These are phyloP conservation scores for Epichloe elymi DNA, from an alignment of 2,329 filamentous ascomycete genomes.

Conservation along the genomic window DNA sequence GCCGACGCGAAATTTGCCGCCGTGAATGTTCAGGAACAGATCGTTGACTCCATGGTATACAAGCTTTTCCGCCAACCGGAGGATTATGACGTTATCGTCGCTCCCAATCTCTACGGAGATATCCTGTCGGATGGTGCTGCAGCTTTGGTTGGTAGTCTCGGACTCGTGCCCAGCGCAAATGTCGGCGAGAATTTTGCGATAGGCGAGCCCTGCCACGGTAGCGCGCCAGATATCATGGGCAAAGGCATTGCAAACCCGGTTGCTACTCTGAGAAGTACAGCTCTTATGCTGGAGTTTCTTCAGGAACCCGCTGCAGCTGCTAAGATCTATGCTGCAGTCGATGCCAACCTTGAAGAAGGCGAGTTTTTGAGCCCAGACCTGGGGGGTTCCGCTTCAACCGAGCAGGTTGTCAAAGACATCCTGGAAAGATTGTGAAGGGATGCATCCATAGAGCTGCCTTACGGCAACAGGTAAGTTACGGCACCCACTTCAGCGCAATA, in stretches of 20 bases:
- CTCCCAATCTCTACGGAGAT: slow-evolving; percentile 94
- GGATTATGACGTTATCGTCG: slow-evolving; percentile 95
- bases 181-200: slow-evolving; percentile 92
- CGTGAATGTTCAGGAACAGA: slow-evolving; percentile 82
- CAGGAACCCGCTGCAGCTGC: slow-evolving; percentile 77
- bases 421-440: slow-evolving; percentile 57
- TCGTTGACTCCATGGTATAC: slow-evolving; percentile 98
- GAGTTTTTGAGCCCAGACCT: slow-evolving; percentile 77
- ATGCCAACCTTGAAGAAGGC: slow-evolving; percentile 76
- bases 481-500: too few species aligned
- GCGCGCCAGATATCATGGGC: slow-evolving; percentile 90
- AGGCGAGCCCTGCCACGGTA: slow-evolving; percentile 94
- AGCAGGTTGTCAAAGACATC: slow-evolving; percentile 79
- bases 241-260: slow-evolving; percentile 91
- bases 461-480: neutral
- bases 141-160: slow-evolving; percentile 80
- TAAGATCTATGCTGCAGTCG: slow-evolving; percentile 81
- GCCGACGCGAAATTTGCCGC: slow-evolving; percentile 47
- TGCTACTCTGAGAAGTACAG: slow-evolving; percentile 80
- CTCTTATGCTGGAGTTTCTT: slow-evolving; percentile 92
- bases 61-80: slow-evolving; percentile 95
- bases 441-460: neutral
- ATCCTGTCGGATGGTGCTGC: slow-evolving; percentile 92
- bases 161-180: slow-evolving; percentile 88
- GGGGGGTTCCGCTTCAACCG: slow-evolving; percentile 73